phyloP scores from a whole-genome alignment of 2,329 filamentous ascomycete species.

The Phoma sp. region DNA sequence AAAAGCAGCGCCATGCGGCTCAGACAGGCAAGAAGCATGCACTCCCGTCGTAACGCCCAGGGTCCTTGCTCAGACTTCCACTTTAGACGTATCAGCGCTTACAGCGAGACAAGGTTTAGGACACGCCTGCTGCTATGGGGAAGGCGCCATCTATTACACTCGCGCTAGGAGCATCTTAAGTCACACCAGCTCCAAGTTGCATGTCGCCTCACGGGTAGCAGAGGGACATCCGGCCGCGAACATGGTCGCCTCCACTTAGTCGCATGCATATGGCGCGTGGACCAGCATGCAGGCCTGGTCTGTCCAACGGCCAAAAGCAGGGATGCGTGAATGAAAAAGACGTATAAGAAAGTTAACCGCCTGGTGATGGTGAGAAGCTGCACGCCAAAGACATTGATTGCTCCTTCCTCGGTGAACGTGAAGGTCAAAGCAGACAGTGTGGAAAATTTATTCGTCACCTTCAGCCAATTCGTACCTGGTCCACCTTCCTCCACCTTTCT shows the following conservation, averaged over 20 bases:
- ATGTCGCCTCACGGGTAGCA: slow-evolving; percentile 26
- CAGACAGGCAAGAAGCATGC: slow-evolving; percentile 26
- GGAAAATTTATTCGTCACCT: slow-evolving; percentile 7
- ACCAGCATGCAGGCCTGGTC: slow-evolving; percentile 35
- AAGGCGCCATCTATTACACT: slow-evolving; percentile 36
- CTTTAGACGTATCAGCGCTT: slow-evolving; percentile 40
- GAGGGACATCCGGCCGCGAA: slow-evolving; percentile 23
- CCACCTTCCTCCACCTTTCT: background rate
- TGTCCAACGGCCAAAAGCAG: slow-evolving; percentile 37
- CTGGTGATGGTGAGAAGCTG: slow-evolving; percentile 15
- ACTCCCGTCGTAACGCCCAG: slow-evolving; percentile 28
- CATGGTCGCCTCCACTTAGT: slow-evolving; percentile 29
- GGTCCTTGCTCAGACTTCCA: slow-evolving; percentile 29
- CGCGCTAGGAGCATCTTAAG: slow-evolving; percentile 39
- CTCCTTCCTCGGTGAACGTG: slow-evolving; percentile 20
- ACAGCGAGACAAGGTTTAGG: slow-evolving; percentile 36
- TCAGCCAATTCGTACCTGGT: background rate
- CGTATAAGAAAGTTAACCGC: slow-evolving; percentile 41
- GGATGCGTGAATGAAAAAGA: slow-evolving; percentile 24
- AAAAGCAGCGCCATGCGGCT: slow-evolving; percentile 41
- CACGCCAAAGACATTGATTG: slow-evolving; percentile 27
- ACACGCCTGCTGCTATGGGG: slow-evolving; percentile 29
- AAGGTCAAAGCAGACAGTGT: slow-evolving; percentile 7
- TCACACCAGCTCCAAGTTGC: slow-evolving; percentile 13
- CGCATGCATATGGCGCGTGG: slow-evolving; percentile 42